Percentiles rank a stretch among this genome's conserved stretches.
Conservation (phyloP, 2,329 filamentous ascomycete genomes). For the Seiridium unicorne region DNA sequence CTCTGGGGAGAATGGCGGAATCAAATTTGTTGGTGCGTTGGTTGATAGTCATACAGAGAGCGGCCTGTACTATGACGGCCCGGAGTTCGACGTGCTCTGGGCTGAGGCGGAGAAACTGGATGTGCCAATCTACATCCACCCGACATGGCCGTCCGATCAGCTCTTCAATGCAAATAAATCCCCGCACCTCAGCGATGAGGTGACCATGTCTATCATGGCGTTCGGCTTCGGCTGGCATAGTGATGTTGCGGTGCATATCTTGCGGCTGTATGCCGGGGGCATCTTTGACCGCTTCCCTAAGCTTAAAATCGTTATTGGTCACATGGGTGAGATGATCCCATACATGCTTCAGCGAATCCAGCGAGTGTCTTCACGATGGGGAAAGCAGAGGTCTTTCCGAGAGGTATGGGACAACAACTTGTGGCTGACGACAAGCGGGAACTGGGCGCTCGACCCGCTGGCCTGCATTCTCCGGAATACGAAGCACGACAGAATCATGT, state of each 20-base stretch:
- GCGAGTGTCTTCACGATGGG: slow-evolving; percentile 24
- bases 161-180: slow-evolving; percentile 26
- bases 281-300: slow-evolving; percentile 53
- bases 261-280: slow-evolving; percentile 49
- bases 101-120: slow-evolving; percentile 33
- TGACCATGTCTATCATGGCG: slow-evolving; percentile 30
- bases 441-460: slow-evolving; percentile 45
- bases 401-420: slow-evolving; percentile 53
- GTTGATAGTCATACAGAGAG: slow-evolving; percentile 6
- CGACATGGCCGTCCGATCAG: slow-evolving; percentile 30
- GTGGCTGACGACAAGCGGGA: slow-evolving; percentile 52
- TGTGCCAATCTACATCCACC: slow-evolving; percentile 43
- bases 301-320: slow-evolving; percentile 53
- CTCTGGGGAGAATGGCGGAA: neutral
- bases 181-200: slow-evolving; percentile 25
- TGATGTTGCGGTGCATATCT: slow-evolving; percentile 45
- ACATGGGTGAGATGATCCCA: slow-evolving; percentile 51
- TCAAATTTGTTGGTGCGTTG: slow-evolving; percentile 7
- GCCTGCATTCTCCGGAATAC: slow-evolving; percentile 39
- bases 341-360: slow-evolving; percentile 47
- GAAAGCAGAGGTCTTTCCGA: slow-evolving; percentile 32
- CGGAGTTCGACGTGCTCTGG: slow-evolving; percentile 41
- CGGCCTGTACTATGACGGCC: slow-evolving; percentile 39
- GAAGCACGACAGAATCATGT: slow-evolving; percentile 45
- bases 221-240: slow-evolving; percentile 50